Base-by-base conservation (phyloP, 2,329 filamentous ascomycete species). In the Ambrosiella cleistominuta region DNA sequence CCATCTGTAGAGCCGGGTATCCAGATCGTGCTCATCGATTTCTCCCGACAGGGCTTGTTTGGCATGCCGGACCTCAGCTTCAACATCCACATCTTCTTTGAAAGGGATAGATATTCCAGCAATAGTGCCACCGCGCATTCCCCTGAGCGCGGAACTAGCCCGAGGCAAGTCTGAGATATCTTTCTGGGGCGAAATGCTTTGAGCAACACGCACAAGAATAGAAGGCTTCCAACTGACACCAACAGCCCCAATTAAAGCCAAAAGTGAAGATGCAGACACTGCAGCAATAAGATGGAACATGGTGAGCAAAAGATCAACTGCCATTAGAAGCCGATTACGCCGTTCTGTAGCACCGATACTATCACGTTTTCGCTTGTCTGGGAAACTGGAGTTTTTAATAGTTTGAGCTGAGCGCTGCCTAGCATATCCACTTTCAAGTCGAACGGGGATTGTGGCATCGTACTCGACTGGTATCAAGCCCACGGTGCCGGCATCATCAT, bases 261-360 rank as follows among this genome's bases (percentile, higher is more conserved):
- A 47, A 27, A 78, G 63, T 2, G 80, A 68, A 52, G 80, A 72
- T 3, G 80, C 79, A 60, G 74, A 69, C 63, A 83, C 77, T 19
- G 78, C 77, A 11, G 81, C 64, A 1, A 86, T 62, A 5, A 94
- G 74, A 63, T 77, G 78, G 62, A 79, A 80, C 60, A 95, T 88
- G 54, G 85, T 85, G 59, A 83, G 75, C 57, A 94, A 72, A 65
- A 95, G 93, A 56, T 86, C 86, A 62, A 81, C 75, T 11, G 76
- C 88, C 71, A 86, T 82, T 60, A 84, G 75, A 86, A 87, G 90
- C 61, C 90, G 78, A 3, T 83, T 83, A 64, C 85, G 86, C 57
- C 88, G 77, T 66, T 93, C 88, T 12, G 85, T 76, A 6, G 88
- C 81, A 3, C 89, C 90, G 13, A 95, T 82, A 0, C 88, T 88